Evolutionary conservation across 2,329 filamentous ascomycete genomes (phyloP), one percentile per base, ranked within the genome.

Genomic region (Pochonia chlamydosporia): DNA sequence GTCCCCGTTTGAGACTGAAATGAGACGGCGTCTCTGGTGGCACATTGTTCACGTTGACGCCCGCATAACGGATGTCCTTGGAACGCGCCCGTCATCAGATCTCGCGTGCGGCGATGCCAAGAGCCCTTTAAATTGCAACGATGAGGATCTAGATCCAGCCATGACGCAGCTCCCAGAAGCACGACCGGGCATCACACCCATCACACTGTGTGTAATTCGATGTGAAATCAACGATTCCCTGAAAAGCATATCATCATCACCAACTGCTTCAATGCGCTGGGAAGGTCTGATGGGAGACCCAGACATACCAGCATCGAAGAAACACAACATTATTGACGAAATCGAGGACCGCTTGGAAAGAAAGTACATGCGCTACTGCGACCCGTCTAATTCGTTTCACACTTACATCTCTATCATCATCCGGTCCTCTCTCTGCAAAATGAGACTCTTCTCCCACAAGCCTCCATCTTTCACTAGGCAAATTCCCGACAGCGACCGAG

Each of bases 11-110:
- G 74, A 81, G 47, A 67, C 69, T 3, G 75, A 82, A 59, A 72
- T 81, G 60, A 71, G 79, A 18, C 70, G 79, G 4, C 69, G 81
- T 1, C 59, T 83, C 0, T 84, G 79, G 73, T 81, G 76, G 69
- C 74, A 80, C 56, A 68, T 83, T 14, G 61, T 80, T 23, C 68
- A 79, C 18, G 65, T 82, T 2, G 80, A 84, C 52, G 64, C 70
- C 28, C 70, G 72, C 9, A 68, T 71, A 1, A 67, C 75, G 10
- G 75, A 79, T 51, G 67, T 77, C 39, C 68, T 74, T 1, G 76
- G 76, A 14, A 68, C 67, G 3, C 67, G 59, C 23, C 60, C 68
- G 9, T 60, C 68, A 26, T 61, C 74, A 4, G 58, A 69, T 8
- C 59, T 61, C 10, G 59, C 63, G 24, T 59, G 59, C 18, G 73